Evolutionary conservation across 352 stramenopile genomes (phyloP), one percentile per base, ranked within the genome.

Genomic region (Pythium utonaiense): DNA sequence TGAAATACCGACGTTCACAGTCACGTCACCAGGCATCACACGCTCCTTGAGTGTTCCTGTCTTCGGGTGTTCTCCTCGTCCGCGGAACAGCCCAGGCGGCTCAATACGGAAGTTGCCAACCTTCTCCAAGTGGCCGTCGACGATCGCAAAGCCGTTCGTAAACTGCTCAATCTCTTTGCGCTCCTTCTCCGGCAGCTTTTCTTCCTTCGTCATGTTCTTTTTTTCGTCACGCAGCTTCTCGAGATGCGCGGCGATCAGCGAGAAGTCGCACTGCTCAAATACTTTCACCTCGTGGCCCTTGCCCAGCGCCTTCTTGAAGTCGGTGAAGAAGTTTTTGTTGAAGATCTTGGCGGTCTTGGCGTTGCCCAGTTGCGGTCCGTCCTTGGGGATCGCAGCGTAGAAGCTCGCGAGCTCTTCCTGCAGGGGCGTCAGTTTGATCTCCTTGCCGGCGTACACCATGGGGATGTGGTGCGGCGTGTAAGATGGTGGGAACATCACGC

Each of bases 281-380:
- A 75, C 77, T 63, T 98, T 98, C 53, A 99, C 91, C 9, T 91
- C 75, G 70, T 99, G 95, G 9, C 75, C 75, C 41, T 93, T 96
- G n/a, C 95, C 96, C 9, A 99, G 73, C 14, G 93, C 71, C 33
- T 89, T 80, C 44, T 86, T 87, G 50, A 97, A 97, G 62, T 96
- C 97, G 2, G 78, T 75, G 62, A 99, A 99, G 70, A 99, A 99
- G 71, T 99, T 99, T 57, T 98, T 98, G 67, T 98, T 98, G 72
- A 99, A 99, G 21, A 98, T 98, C 70, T 96, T 90, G 59, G 88
- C 92, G 3, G 94, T 99, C 68, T 98, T 98, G 6, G 88, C 80
- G 64, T 98, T 98, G 24, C 96, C 92, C 6, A 99, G 80, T 69
- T 99, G 97, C 62, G 98, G 98, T 0, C 97, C 97, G 62, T 99